Percentiles rank a stretch among this genome's conserved stretches.
These are phyloP conservation scores for Xanthoceras sorbifolium DNA, from an alignment of 345 rosid species.

Conservation along the genomic window DNA sequence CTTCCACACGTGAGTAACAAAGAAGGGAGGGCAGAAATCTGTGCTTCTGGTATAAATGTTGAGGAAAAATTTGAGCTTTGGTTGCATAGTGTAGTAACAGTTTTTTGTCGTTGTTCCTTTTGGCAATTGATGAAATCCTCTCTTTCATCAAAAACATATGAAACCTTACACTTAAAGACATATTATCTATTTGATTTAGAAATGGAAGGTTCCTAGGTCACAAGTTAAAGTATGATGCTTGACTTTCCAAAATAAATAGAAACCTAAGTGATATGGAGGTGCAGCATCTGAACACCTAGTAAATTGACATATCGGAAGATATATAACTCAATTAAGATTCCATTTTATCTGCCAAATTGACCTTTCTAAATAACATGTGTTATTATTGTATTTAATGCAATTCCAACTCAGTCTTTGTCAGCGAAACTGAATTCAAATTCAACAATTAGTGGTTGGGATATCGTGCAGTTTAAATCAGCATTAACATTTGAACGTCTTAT, in stretches of 20 bases:
- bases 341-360: not conserved
- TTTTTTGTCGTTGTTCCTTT: not conserved
- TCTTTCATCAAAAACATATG: not conserved
- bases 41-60: not conserved
- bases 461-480: not conserved
- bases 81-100: not conserved
- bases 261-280: not conserved
- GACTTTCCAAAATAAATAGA: not conserved
- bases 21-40: slow-evolving; percentile 4
- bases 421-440: not conserved
- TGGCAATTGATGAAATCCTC: not conserved
- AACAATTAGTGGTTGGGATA: not conserved
- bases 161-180: not conserved
- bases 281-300: not conserved
- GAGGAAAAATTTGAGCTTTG: not conserved
- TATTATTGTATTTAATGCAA: slow-evolving; percentile 1
- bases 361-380: not conserved
- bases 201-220: not conserved
- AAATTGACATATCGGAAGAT: not conserved
- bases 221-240: not conserved
- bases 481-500: not conserved
- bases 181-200: too few relatives aligned
- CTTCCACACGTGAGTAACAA: not conserved
- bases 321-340: slow-evolving; percentile 6
- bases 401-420: not conserved